Percentiles rank a stretch among this genome's conserved stretches.
Conservation (phyloP, 2,329 filamentous ascomycete genomes). For the Monilinia aucupariae region DNA sequence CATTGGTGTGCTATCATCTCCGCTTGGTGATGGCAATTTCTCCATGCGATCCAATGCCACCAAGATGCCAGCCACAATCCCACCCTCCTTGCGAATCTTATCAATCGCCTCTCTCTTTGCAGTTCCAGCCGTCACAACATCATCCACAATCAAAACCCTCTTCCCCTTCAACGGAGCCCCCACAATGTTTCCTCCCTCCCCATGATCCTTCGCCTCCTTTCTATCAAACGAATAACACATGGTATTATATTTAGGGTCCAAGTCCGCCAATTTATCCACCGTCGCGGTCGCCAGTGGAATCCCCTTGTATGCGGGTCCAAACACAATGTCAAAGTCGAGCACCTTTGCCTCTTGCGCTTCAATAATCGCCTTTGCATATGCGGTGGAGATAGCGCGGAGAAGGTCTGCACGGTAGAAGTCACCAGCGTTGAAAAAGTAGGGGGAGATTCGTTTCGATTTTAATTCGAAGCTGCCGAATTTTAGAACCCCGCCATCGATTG, state of each 20-base stretch:
- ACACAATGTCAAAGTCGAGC: slow-evolving; percentile 74
- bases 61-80: slow-evolving; percentile 77
- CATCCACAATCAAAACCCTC: slow-evolving; percentile 85
- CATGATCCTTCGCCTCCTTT: slow-evolving; percentile 94
- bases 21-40: slow-evolving; percentile 62
- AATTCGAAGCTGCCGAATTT: slow-evolving; percentile 81
- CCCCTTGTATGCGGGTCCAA: slow-evolving; percentile 94
- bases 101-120: slow-evolving; percentile 88
- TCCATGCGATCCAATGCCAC: slow-evolving; percentile 85
- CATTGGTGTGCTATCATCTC: slow-evolving; percentile 51
- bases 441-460: slow-evolving; percentile 85
- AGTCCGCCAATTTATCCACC: slow-evolving; percentile 65
- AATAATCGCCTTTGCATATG: slow-evolving; percentile 67
- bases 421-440: slow-evolving; percentile 97
- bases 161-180: slow-evolving; percentile 80
- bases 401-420: slow-evolving; percentile 79
- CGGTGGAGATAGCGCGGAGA: slow-evolving; percentile 69
- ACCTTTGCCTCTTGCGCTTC: slow-evolving; percentile 37
- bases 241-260: slow-evolving; percentile 62
- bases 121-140: slow-evolving; percentile 93
- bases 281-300: slow-evolving; percentile 83
- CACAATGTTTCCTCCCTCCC: slow-evolving; percentile 89
- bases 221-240: slow-evolving; percentile 88
- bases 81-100: slow-evolving; percentile 82
- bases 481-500: slow-evolving; percentile 63